Evolutionary conservation across 352 stramenopile genomes (phyloP), one percentile per base, ranked within the genome.

Genomic region (Phytophthora pisi): DNA sequence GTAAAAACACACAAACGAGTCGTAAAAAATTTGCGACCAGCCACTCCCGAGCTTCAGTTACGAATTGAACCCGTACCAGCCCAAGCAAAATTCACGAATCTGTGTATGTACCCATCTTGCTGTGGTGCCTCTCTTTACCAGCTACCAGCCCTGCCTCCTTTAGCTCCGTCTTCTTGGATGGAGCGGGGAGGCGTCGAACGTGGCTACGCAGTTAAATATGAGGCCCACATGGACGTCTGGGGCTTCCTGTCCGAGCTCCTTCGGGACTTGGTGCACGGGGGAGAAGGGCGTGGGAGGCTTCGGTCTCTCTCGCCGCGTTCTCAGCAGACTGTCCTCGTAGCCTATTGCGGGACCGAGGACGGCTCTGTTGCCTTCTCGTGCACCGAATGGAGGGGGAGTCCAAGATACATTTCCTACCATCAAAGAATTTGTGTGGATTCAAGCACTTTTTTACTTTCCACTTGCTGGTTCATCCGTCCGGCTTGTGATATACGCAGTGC

Each of bases 401-500:
- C 64, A 47, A 74, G 75, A 71, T 40, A 86, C 55, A 83, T 79
- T n/a, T 45, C 61, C 20, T 20, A 7, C 62, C 28, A 46, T 6
- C 34, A 45, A 49, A 42, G 45, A 38, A 50, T 26, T 24, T 55
- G 24, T 15, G 13, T n/a, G 11, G 10, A 40, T 40, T 16, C 13
- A 16, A 40, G 75, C 78, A 84, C 81, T 84, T 70, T 87, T 90
- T 83, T 70, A 84, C 81, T 91, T 92, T 92, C 80, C 74, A 90
- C 77, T 78, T 60, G 70, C 62, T 73, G 70, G 79, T 61, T 62
- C 49, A 43, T 67, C 73, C 72, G 57, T 88, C 75, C 62, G 66
- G 72, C 64, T 74, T 63, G 75, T 89, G 82, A 88, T 92, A 92
- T 92, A 92, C 82, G 84, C 82, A 86, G 82, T 92, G 84, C 82